Percentiles rank a stretch among this genome's conserved stretches.
Conservation (phyloP, 768 basidiomycete species). For the Multifurca ochricompacta region DNA sequence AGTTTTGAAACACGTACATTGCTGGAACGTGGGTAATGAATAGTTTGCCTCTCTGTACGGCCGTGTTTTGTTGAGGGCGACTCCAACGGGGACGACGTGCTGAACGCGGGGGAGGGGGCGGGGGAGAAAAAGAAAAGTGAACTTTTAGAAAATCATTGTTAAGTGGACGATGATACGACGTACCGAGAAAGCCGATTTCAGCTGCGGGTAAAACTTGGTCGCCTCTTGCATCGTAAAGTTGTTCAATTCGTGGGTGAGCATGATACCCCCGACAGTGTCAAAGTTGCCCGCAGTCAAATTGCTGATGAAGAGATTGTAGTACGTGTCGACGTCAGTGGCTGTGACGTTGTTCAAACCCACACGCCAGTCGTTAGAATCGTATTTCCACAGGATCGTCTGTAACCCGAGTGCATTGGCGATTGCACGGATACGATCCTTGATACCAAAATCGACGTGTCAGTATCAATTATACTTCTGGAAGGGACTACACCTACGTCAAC, state of each 20-base stretch:
- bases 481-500: slow-evolving; percentile 36
- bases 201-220: slow-evolving; percentile 39
- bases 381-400: slow-evolving; percentile 66
- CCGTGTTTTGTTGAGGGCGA: slow-evolving; percentile 42
- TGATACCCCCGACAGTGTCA: slow-evolving; percentile 35
- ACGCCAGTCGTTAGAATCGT: slow-evolving; percentile 67
- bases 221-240: slow-evolving; percentile 58
- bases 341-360: slow-evolving; percentile 4
- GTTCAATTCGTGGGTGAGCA: slow-evolving; percentile 52
- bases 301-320: slow-evolving; percentile 6
- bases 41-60: slow-evolving; percentile 46
- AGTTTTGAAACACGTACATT: slow-evolving; percentile 35
- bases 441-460: neutral
- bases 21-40: slow-evolving; percentile 36
- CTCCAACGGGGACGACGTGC: slow-evolving; percentile 45
- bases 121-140: neutral
- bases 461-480: neutral
- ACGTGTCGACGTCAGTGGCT: slow-evolving; percentile 1
- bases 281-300: slow-evolving; percentile 13
- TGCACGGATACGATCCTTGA: slow-evolving; percentile 60
- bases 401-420: slow-evolving; percentile 62
- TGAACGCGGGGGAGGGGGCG: neutral
- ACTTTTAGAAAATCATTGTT: neutral
- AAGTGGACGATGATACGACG: slow-evolving; percentile 13
- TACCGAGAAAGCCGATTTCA: slow-evolving; percentile 40